Conservation (phyloP, 1,284 basidiomycete species). For the Agaricales sp. region DNA sequence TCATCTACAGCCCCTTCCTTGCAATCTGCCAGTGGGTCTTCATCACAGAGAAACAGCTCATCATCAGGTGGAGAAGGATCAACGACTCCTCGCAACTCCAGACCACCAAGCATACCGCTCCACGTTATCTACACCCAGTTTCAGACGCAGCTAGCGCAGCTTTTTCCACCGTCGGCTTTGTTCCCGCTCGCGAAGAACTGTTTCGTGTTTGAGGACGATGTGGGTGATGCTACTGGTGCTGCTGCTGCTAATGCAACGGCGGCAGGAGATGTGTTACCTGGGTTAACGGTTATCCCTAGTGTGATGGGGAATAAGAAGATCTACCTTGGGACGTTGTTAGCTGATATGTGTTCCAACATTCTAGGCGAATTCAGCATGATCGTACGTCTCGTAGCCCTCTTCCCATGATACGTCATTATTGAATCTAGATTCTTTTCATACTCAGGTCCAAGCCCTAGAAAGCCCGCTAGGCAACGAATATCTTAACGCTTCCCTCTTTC, state of each 20-base stretch:
- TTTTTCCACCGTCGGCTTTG: constrained; percentile 53
- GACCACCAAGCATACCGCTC: constrained; percentile 38
- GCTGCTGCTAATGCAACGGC: constrained; percentile 38
- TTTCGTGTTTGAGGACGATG: constrained; percentile 74
- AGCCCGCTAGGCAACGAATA: constrained; percentile 68
- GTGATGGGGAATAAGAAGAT: constrained; percentile 74
- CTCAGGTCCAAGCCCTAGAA: constrained; percentile 54
- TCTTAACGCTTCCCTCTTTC: constrained; percentile 54
- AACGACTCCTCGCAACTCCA: background rate
- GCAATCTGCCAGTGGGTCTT: too few species aligned
- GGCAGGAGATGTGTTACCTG: constrained; percentile 41
- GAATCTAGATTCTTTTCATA: constrained; percentile 10
- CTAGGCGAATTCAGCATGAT: constrained; percentile 74
- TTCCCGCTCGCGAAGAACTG: constrained; percentile 71
- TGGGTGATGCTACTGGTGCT: constrained; percentile 8
- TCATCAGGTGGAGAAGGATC: too few species aligned
- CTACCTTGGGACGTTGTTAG: constrained; percentile 78
- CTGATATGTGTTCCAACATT: constrained; percentile 78
- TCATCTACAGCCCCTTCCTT: constrained; percentile 56
- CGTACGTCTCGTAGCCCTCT: constrained; percentile 30
- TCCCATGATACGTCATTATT: constrained; percentile 9
- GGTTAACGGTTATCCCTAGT: constrained; percentile 64
- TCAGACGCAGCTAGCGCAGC: constrained; percentile 45
- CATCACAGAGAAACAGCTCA: too few species aligned
- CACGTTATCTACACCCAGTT: constrained; percentile 58